A percentile compares a stretch with the other conserved stretches of the same genome.
Evolutionary conservation across 495 filamentous ascomycete genomes (phyloP).

Genomic region (Penicillium macrosclerotiorum): DNA sequence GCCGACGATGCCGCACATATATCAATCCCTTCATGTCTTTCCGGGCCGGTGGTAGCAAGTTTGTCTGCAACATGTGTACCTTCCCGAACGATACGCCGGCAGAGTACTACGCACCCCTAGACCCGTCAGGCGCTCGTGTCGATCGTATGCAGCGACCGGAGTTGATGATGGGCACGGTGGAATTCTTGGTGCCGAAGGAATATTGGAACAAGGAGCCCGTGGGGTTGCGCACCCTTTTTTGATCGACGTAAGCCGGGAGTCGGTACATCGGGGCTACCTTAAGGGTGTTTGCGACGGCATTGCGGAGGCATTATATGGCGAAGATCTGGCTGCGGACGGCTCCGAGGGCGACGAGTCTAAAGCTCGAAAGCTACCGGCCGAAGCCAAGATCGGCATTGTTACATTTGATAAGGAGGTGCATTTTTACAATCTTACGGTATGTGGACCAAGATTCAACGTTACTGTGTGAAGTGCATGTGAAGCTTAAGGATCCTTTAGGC

Average conservation of each 20-base stretch:
- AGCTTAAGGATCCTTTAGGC: conserved; percentile 49
- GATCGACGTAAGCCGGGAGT: conserved; percentile 88
- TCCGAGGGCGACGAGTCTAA: conserved; percentile 50
- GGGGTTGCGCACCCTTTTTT: conserved; percentile 80
- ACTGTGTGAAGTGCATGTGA: not conserved
- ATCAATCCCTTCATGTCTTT: conserved; percentile 99
- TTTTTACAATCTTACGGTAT: conserved; percentile 89
- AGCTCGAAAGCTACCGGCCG: conserved; percentile 64
- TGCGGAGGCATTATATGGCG: conserved; percentile 75
- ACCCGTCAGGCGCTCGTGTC: conserved; percentile 80
- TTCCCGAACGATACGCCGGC: conserved; percentile 92
- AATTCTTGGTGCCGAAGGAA: conserved; percentile 95
- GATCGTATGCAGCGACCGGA: conserved; percentile 90
- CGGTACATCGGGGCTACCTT: conserved; percentile 84
- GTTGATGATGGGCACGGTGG: conserved; percentile 84
- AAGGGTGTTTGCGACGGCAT: conserved; percentile 91
- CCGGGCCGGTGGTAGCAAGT: conserved; percentile 88
- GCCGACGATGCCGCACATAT: conserved; percentile 90
- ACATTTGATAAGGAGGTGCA: conserved; percentile 95
- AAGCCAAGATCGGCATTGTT: conserved; percentile 88
- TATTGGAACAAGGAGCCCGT: conserved; percentile 97
- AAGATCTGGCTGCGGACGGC: conserved; percentile 46
- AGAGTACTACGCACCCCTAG: conserved; percentile 91
- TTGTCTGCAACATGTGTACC: conserved; percentile 97
- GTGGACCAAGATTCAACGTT: conserved; percentile 23